Percentiles rank a stretch among this genome's conserved stretches.
Evolutionary conservation across 148 eudicot genomes (phyloP).

Genomic region (Arbutus unedo): DNA sequence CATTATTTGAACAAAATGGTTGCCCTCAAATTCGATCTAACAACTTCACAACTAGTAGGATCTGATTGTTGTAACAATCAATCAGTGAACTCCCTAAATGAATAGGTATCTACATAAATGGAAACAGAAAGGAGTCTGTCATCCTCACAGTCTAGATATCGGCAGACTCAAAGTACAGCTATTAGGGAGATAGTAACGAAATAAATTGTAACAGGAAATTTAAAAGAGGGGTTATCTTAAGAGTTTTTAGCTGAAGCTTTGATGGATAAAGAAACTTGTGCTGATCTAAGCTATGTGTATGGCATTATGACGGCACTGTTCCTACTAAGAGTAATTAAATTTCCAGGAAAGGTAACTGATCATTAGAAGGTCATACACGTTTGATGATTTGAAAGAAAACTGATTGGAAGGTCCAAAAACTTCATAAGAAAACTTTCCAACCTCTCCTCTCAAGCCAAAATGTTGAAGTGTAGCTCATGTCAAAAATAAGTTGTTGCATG

Average conservation of each 20-base stretch:
- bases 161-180: not conserved
- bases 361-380: not conserved
- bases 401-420: not conserved
- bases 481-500: slow-evolving; percentile 33
- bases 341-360: not conserved
- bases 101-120: not conserved
- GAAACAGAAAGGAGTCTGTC: not conserved
- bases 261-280: not conserved
- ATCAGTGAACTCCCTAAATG: not conserved
- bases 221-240: not conserved
- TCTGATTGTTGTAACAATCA: not conserved
- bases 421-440: not conserved
- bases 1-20: not conserved
- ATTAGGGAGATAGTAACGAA: not conserved
- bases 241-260: not conserved
- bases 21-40: not conserved
- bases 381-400: not conserved
- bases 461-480: slow-evolving; percentile 13
- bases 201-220: not conserved
- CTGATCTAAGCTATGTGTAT: not conserved
- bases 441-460: not conserved
- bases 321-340: not conserved
- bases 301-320: slow-evolving; percentile 7
- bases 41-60: not conserved
- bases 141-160: not conserved